phyloP scores from a whole-genome alignment of 768 basidiomycete genomes.

The Pilatotrama ljubarskyi region DNA sequence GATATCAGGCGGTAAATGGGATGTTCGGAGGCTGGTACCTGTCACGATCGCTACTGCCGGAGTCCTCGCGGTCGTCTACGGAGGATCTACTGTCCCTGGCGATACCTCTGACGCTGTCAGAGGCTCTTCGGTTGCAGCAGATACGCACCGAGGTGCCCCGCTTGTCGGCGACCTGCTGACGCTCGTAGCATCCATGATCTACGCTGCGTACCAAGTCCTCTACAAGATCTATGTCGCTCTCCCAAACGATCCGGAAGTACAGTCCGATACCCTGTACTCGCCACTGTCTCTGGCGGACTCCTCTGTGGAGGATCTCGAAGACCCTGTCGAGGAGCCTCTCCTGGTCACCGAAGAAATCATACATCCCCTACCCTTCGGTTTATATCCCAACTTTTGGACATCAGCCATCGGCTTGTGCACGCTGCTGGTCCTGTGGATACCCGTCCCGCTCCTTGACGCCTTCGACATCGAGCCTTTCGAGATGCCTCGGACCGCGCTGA shows the following conservation, averaged over 20 bases:
- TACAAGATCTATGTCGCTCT: conserved; percentile 81
- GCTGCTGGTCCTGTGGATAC: conserved; percentile 72
- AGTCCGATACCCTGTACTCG: conserved; percentile 45
- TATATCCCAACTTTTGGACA: conserved; percentile 83
- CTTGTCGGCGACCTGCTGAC: conserved; percentile 75
- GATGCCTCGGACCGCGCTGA: conserved; percentile 52
- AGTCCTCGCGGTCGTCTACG: conserved; percentile 80
- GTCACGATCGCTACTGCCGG: conserved; percentile 82
- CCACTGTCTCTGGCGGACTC: conserved; percentile 43
- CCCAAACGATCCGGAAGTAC: conserved; percentile 59
- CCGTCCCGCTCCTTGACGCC: conserved; percentile 73
- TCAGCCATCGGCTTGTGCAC: conserved; percentile 80
- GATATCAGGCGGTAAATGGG: conserved; percentile 63
- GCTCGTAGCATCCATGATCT: conserved; percentile 67
- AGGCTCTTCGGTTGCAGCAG: background rate
- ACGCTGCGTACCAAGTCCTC: conserved; percentile 79
- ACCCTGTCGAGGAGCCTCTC: conserved; percentile 17
- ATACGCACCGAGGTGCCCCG: conserved; percentile 43
- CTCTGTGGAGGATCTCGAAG: conserved; percentile 22
- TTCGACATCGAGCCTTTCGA: conserved; percentile 64
- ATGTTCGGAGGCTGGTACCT: conserved; percentile 61
- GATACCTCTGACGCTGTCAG: conserved; percentile 6
- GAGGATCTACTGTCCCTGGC: conserved; percentile 40
- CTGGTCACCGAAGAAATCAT: conserved; percentile 35
- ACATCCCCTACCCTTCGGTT: conserved; percentile 74